Percentiles rank a stretch among this genome's conserved stretches.
phyloP scores from a whole-genome alignment of 2,329 filamentous ascomycete genomes.

The Orbilia javanica region DNA sequence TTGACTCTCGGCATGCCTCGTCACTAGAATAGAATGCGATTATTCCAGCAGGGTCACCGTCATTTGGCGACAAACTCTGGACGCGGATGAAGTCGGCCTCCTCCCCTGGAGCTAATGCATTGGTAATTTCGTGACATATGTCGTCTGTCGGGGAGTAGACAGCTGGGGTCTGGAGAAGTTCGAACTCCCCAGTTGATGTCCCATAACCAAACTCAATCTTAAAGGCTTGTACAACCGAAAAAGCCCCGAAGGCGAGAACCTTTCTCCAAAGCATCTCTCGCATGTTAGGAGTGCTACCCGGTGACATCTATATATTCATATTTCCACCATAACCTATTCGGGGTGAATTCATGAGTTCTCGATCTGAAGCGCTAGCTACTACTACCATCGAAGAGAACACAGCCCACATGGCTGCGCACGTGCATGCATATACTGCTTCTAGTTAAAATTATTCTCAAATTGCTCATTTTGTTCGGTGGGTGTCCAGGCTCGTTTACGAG shows the following conservation, averaged over 20 bases:
- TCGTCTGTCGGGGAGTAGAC: background rate
- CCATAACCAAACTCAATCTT: constrained; percentile 26
- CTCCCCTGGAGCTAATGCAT: background rate
- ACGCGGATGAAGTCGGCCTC: constrained; percentile 7
- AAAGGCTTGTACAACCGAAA: background rate
- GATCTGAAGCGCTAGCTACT: too few relatives aligned
- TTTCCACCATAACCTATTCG: too few relatives aligned
- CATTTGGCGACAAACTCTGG: background rate
- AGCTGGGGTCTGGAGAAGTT: background rate
- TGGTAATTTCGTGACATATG: constrained; percentile 2
- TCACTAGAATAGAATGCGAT: constrained; percentile 18
- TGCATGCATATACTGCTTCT: background rate
- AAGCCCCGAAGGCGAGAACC: background rate
- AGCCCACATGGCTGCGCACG: background rate
- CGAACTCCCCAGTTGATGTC: background rate
- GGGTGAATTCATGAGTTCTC: too few relatives aligned
- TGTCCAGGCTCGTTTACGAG: too few relatives aligned
- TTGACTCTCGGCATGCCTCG: background rate
- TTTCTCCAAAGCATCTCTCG: background rate
- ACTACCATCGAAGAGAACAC: too few relatives aligned
- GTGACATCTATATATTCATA: too few relatives aligned
- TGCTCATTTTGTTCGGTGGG: too few relatives aligned
- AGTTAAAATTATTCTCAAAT: background rate
- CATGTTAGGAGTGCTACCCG: background rate
- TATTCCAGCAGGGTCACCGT: background rate